These are phyloP conservation scores for Colletotrichum camelliae DNA, from an alignment of 2,329 filamentous ascomycete genomes.

Conservation along the genomic window DNA sequence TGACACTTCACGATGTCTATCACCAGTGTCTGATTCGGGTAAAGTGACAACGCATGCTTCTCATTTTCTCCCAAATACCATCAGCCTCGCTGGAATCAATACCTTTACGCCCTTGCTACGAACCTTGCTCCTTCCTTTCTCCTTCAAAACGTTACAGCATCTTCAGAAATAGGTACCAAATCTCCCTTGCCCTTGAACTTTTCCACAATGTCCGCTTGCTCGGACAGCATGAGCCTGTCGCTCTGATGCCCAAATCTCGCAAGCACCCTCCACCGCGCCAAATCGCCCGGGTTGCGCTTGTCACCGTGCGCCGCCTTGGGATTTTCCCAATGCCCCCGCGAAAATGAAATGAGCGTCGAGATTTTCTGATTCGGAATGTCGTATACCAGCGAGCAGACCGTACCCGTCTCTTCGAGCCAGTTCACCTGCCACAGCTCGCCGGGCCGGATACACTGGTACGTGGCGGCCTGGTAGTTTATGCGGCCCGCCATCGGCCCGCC, in stretches of 20 bases:
- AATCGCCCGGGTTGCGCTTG: slow-evolving; percentile 55
- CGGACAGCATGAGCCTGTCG: slow-evolving; percentile 55
- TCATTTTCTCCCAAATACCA: neutral
- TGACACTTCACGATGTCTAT: too few species aligned
- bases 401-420: slow-evolving; percentile 67
- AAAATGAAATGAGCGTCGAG: slow-evolving; percentile 59
- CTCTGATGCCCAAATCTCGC: slow-evolving; percentile 54
- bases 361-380: slow-evolving; percentile 55
- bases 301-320: slow-evolving; percentile 57
- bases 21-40: neutral
- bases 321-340: slow-evolving; percentile 61
- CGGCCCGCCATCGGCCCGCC: slow-evolving; percentile 64
- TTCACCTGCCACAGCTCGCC: slow-evolving; percentile 66
- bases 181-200: slow-evolving; percentile 54
- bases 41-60: neutral
- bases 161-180: slow-evolving; percentile 48
- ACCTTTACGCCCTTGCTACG: neutral
- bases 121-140: too few species aligned
- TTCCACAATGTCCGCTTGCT: slow-evolving; percentile 58
- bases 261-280: slow-evolving; percentile 56
- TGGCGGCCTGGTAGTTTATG: slow-evolving; percentile 57
- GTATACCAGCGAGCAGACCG: slow-evolving; percentile 59
- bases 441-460: slow-evolving; percentile 62
- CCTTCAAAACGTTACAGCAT: slow-evolving; percentile 27
- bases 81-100: neutral